phyloP scores from a whole-genome alignment of 2,329 filamentous ascomycete species.

The Sphaerulina musiva region DNA sequence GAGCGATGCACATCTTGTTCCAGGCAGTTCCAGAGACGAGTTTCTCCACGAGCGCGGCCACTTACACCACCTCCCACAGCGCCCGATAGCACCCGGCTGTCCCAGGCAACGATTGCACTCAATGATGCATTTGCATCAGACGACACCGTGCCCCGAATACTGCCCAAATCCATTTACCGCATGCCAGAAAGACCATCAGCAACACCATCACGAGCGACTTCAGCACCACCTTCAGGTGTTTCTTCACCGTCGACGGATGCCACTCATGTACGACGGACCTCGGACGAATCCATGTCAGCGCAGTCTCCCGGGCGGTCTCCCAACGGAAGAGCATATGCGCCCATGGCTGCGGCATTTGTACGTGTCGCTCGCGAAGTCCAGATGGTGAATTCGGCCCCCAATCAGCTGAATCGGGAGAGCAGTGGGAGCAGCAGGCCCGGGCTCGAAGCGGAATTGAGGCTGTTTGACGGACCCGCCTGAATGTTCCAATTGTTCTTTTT shows the following conservation, averaged over 20 bases:
- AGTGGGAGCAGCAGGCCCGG: background rate
- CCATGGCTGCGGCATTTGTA: conserved; percentile 13
- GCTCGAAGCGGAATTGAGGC: conserved; percentile 2
- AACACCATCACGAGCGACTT: background rate
- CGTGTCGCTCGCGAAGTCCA: conserved; percentile 1
- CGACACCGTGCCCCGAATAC: background rate
- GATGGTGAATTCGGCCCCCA: background rate
- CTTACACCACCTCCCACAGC: background rate
- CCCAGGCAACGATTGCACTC: background rate
- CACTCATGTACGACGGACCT: background rate
- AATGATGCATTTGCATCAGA: conserved; percentile 2
- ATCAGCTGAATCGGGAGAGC: background rate
- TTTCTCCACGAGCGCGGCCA: background rate
- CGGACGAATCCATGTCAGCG: background rate
- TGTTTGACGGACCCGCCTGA: conserved; percentile 7
- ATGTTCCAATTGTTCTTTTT: background rate
- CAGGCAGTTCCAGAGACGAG: background rate
- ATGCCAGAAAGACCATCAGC: background rate
- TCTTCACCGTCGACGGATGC: background rate
- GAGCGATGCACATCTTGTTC: background rate
- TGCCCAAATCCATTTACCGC: background rate
- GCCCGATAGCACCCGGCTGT: background rate
- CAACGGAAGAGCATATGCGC: conserved; percentile 7
- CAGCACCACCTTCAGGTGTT: background rate
- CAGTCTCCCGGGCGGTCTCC: background rate